A percentile compares a stretch with the other conserved stretches of the same genome.
Conservation (phyloP, 768 basidiomycete species). For the Phylloporus arenicola region DNA sequence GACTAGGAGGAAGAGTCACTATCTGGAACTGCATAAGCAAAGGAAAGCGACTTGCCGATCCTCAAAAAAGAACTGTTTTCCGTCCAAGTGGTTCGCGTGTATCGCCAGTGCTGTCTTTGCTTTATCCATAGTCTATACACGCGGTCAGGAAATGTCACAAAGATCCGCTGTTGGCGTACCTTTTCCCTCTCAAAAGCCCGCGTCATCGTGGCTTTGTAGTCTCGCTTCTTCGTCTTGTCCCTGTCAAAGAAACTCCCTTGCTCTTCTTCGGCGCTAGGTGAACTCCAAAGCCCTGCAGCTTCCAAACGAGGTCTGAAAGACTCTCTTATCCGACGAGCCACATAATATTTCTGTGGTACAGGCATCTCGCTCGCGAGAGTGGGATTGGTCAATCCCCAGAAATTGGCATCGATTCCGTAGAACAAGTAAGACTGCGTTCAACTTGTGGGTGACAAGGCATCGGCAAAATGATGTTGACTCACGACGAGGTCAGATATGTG, state of each 20-base stretch:
- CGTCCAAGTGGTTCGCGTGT: conserved; percentile 50
- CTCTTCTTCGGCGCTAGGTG: conserved; percentile 37
- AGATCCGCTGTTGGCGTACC: conserved; percentile 23
- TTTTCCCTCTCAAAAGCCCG: conserved; percentile 62
- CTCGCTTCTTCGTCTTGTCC: conserved; percentile 29
- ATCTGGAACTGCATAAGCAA: neutral
- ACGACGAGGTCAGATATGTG: conserved; percentile 70
- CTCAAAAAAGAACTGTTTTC: conserved; percentile 46
- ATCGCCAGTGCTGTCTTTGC: conserved; percentile 53
- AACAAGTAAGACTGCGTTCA: conserved; percentile 52
- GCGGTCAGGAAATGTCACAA: conserved; percentile 2
- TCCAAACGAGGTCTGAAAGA: conserved; percentile 54
- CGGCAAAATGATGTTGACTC: conserved; percentile 25
- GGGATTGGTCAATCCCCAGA: conserved; percentile 49
- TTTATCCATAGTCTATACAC: conserved; percentile 53
- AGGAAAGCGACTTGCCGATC: conserved; percentile 36
- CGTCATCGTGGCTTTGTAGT: conserved; percentile 38
- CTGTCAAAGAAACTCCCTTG: conserved; percentile 32
- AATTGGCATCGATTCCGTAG: conserved; percentile 61
- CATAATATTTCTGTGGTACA: conserved; percentile 69
- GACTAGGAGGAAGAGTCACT: conserved; percentile 33
- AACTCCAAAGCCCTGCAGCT: conserved; percentile 58
- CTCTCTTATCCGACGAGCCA: conserved; percentile 57
- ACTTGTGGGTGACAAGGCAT: conserved; percentile 1
- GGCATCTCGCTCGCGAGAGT: conserved; percentile 53